phyloP scores from a whole-genome alignment of 352 stramenopile species.

The Phytopythium montanum region DNA sequence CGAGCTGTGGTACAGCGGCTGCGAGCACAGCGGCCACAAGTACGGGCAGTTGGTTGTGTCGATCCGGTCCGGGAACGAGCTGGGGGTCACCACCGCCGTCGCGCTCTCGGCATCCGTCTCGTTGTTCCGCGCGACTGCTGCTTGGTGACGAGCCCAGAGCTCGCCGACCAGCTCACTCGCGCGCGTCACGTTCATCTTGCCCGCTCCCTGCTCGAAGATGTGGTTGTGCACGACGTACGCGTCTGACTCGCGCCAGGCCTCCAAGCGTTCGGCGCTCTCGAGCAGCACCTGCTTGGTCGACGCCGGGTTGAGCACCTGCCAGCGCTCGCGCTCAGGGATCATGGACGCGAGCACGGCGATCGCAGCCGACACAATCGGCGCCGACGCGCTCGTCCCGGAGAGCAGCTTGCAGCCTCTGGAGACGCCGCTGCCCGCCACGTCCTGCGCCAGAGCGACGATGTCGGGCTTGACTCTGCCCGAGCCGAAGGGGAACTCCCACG shows the following conservation, averaged over 20 bases:
- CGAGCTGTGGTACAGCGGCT: conserved; percentile 71
- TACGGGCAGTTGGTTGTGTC: conserved; percentile 79
- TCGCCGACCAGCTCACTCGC: conserved; percentile 44
- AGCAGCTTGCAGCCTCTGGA: conserved; percentile 53
- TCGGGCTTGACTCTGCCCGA: conserved; percentile 86
- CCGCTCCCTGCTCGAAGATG: conserved; percentile 84
- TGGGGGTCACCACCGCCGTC: conserved; percentile 22
- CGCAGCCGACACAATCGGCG: conserved; percentile 74
- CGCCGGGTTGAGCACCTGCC: conserved; percentile 56
- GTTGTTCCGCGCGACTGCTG: conserved; percentile 13
- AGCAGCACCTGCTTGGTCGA: conserved; percentile 73
- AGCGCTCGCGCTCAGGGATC: conserved; percentile 42
- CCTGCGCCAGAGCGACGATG: conserved; percentile 62
- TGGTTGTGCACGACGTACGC: conserved; percentile 60
- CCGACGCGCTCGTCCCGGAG: conserved; percentile 82
- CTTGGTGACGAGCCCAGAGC: conserved; percentile 35
- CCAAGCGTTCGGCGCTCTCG: conserved; percentile 43
- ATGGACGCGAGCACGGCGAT: conserved; percentile 79
- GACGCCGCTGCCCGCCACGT: conserved; percentile 58
- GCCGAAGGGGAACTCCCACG: conserved; percentile 78
- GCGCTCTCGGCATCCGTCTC: conserved; percentile 7
- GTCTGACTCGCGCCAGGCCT: conserved; percentile 22
- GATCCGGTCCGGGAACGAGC: conserved; percentile 59
- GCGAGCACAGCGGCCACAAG: conserved; percentile 84
- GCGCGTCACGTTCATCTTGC: conserved; percentile 61